phyloP scores from a whole-genome alignment of 208 protist genomes.

The Wallacemonas sp. region DNA sequence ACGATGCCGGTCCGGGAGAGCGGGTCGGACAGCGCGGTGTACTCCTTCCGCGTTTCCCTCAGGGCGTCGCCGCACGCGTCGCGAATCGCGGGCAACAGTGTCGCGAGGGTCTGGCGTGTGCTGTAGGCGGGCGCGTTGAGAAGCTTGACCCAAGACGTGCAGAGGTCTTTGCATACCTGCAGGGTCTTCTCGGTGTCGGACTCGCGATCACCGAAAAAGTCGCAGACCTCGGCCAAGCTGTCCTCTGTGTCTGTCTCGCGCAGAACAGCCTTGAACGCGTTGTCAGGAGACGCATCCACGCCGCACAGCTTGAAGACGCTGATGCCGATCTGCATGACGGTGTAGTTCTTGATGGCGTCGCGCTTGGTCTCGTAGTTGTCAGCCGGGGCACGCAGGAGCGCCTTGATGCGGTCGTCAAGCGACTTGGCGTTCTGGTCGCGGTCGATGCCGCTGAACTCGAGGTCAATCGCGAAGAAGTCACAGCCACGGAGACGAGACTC shows the following conservation, averaged over 20 bases:
- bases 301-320: conserved; percentile 41
- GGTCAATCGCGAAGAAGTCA: conserved; percentile 49
- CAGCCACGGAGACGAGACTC: conserved; percentile 28
- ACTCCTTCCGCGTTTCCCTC: background rate
- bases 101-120: background rate
- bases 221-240: background rate
- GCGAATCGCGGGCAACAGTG: background rate
- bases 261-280: background rate
- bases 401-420: background rate
- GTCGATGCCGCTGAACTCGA: conserved; percentile 73
- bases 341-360: conserved; percentile 32
- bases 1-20: background rate
- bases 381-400: conserved; percentile 29
- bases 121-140: background rate
- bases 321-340: conserved; percentile 62
- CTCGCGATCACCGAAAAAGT: background rate
- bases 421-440: background rate
- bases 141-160: background rate
- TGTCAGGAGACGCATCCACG: background rate
- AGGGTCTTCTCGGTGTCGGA: conserved; percentile 1
- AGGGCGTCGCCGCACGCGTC: background rate
- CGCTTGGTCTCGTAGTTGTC: conserved; percentile 44
- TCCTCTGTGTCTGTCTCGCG: background rate
- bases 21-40: background rate
- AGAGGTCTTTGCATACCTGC: background rate